Conservation (phyloP, 768 basidiomycete genomes). For the Pleurotus giganteus region DNA sequence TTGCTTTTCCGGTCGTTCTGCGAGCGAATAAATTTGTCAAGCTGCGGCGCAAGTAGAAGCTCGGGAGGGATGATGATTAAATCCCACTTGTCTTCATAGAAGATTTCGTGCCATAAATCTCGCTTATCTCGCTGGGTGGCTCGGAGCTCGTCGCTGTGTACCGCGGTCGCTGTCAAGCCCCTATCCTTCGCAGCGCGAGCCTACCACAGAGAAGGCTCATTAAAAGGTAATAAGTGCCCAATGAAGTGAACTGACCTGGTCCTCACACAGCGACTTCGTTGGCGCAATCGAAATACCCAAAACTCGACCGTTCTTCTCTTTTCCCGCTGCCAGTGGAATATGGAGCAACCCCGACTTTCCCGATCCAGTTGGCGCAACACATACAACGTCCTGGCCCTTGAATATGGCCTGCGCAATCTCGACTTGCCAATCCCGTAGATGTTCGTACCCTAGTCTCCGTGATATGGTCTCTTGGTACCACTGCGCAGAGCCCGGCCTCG, state of each 20-base stretch:
- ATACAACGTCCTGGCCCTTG: background rate
- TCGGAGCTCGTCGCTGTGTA: background rate
- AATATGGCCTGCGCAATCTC: background rate
- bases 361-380: background rate
- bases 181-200: background rate
- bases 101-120: background rate
- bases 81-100: background rate
- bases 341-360: background rate
- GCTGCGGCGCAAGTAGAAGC: background rate
- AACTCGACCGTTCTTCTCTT: background rate
- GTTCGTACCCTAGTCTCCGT: background rate
- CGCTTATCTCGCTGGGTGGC: background rate
- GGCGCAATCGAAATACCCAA: background rate
- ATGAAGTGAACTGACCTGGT: background rate
- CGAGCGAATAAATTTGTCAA: background rate
- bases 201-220: too few species aligned
- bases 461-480: background rate
- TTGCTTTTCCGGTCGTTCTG: too few species aligned
- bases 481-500: slow-evolving; percentile 14
- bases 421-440: background rate
- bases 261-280: background rate
- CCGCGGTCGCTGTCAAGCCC: background rate
- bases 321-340: background rate
- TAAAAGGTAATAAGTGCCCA: background rate
- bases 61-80: background rate